Evolutionary conservation across 805 yeast species (phyloP).

Genomic region (Wickerhamomyces strasburgensis): DNA sequence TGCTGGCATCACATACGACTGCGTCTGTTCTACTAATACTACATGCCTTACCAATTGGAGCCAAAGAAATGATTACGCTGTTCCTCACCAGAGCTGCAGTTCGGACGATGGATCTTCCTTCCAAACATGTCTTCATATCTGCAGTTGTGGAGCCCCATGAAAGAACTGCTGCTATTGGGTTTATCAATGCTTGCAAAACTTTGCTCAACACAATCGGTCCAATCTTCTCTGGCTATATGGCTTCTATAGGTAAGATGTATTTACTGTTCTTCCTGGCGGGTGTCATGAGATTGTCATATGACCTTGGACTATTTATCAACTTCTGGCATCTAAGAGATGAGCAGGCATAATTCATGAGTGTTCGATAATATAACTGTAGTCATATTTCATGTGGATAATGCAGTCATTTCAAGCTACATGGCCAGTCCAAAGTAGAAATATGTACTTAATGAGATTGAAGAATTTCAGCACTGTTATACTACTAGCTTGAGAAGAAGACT

Average conservation of each 20-base stretch:
- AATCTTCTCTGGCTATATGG: constrained; percentile 34
- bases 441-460: no score
- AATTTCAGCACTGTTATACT: no score
- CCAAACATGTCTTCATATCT: constrained; percentile 43
- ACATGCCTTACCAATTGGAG: constrained; percentile 35
- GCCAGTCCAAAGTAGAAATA: no score
- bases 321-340: constrained; percentile 22
- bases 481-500: no score
- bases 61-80: constrained; percentile 29
- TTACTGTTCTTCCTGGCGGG: constrained; percentile 38
- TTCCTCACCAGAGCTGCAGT: constrained; percentile 32
- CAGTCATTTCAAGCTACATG: neutral
- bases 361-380: neutral
- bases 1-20: constrained; percentile 41
- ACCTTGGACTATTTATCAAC: constrained; percentile 31
- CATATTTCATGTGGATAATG: neutral
- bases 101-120: constrained; percentile 44
- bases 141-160: constrained; percentile 35
- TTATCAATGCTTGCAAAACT: constrained; percentile 41
- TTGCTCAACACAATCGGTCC: constrained; percentile 40
- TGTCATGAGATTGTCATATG: constrained; percentile 35
- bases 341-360: neutral
- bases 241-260: constrained; percentile 36
- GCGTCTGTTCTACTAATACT: constrained; percentile 35
- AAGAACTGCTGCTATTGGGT: constrained; percentile 39